Conservation (phyloP, 805 yeast genomes). For the Starmera caribaea region DNA sequence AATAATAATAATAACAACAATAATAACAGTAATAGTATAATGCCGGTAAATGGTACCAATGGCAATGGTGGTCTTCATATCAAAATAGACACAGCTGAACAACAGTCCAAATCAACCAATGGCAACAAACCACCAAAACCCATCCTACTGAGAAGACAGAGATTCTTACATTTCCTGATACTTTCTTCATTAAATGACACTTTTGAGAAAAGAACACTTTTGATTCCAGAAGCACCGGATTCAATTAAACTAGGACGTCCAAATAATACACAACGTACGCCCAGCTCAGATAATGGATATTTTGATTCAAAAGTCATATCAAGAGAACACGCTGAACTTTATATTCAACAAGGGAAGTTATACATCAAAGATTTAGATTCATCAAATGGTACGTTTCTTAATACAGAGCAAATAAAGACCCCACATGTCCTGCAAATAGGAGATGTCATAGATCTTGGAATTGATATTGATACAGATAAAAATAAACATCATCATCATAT, state of each 20-base stretch:
- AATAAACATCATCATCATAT: slow-evolving; percentile 54
- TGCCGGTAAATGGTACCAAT: not conserved
- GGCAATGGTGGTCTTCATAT: not conserved
- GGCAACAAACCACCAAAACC: not conserved
- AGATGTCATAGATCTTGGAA: slow-evolving; percentile 88
- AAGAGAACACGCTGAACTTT: slow-evolving; percentile 88
- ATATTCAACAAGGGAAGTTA: slow-evolving; percentile 64
- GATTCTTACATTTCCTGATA: slow-evolving; percentile 50
- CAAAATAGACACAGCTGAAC: not conserved
- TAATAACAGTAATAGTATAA: not conserved
- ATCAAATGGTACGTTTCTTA: slow-evolving; percentile 91
- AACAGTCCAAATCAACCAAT: not conserved
- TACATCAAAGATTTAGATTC: slow-evolving; percentile 81
- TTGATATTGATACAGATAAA: slow-evolving; percentile 60
- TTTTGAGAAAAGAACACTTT: slow-evolving; percentile 68
- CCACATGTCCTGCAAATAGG: slow-evolving; percentile 64
- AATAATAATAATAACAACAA: not conserved
- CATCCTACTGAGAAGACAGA: slow-evolving; percentile 4
- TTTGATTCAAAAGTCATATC: slow-evolving; percentile 91
- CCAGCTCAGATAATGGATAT: slow-evolving; percentile 71
- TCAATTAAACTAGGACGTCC: slow-evolving; percentile 87
- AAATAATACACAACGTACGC: slow-evolving; percentile 45
- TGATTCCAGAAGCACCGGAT: slow-evolving; percentile 75
- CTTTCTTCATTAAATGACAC: slow-evolving; percentile 72
- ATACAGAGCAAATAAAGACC: slow-evolving; percentile 51